Conservation (phyloP, 2,329 filamentous ascomycete species). For the Colletotrichum sp. region DNA sequence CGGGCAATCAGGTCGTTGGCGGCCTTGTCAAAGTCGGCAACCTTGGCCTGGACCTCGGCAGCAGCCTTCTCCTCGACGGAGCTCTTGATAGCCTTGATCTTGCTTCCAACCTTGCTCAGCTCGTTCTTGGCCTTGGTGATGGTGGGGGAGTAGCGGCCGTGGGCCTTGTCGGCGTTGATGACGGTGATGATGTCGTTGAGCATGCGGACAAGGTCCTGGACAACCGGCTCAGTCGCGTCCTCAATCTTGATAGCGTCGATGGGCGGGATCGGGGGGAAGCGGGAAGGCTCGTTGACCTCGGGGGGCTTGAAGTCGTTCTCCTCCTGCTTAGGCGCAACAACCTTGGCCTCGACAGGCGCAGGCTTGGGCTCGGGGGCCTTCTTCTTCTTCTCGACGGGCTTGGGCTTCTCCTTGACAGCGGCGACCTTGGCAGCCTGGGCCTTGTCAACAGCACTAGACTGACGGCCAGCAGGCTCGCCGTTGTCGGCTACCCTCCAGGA, state of each 20-base stretch:
- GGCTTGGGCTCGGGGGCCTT: slow-evolving; percentile 1
- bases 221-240: slow-evolving; percentile 81
- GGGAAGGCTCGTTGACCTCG: slow-evolving; percentile 70
- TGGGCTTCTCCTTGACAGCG: slow-evolving; percentile 31
- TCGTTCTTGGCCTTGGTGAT: slow-evolving; percentile 87
- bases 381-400: slow-evolving; percentile 29
- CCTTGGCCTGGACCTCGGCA: slow-evolving; percentile 73
- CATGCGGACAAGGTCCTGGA: slow-evolving; percentile 93
- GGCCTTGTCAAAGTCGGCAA: slow-evolving; percentile 82
- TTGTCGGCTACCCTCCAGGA: slow-evolving; percentile 78
- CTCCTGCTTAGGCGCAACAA: slow-evolving; percentile 29
- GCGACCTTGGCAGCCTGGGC: slow-evolving; percentile 34
- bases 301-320: slow-evolving; percentile 54
- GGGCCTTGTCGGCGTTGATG: slow-evolving; percentile 84
- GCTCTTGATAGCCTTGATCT: slow-evolving; percentile 77
- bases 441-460: slow-evolving; percentile 61
- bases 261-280: slow-evolving; percentile 66
- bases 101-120: slow-evolving; percentile 76
- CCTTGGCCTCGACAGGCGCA: slow-evolving; percentile 31
- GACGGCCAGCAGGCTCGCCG: slow-evolving; percentile 59
- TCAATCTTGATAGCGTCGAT: slow-evolving; percentile 81
- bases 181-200: slow-evolving; percentile 95
- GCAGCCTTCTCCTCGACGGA: slow-evolving; percentile 74
- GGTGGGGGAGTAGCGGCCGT: slow-evolving; percentile 77
- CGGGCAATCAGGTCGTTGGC: slow-evolving; percentile 86